Evolutionary conservation across 495 filamentous ascomycete genomes (phyloP).

Genomic region (Aspergillus nanangensis): DNA sequence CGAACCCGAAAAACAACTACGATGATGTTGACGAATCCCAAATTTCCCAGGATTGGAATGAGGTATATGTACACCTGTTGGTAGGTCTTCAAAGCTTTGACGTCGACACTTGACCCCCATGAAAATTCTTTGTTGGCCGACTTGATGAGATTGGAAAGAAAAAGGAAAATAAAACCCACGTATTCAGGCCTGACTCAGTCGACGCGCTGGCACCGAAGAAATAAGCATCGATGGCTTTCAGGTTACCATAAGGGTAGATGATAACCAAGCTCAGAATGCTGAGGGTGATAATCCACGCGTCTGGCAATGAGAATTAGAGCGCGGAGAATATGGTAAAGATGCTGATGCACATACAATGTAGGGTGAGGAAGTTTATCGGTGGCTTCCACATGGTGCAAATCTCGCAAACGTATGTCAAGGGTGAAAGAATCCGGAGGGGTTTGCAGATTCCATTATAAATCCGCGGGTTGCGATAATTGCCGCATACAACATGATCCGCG

Average conservation of each 20-base stretch:
- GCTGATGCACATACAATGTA: no score
- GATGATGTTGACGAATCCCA: slow-evolving; percentile 31
- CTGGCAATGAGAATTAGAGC: neutral
- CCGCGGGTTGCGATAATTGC: no score
- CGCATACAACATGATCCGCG: no score
- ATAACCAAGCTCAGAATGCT: neutral
- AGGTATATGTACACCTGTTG: slow-evolving; percentile 35
- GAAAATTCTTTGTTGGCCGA: neutral
- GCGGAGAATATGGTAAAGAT: no score
- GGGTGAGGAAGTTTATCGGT: no score
- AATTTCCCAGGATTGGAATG: slow-evolving; percentile 26
- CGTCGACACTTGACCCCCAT: slow-evolving; percentile 34
- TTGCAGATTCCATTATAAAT: no score
- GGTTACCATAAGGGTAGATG: slow-evolving; percentile 29
- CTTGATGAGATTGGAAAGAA: neutral
- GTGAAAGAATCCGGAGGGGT: no score
- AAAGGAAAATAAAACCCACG: slow-evolving; percentile 17
- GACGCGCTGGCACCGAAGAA: slow-evolving; percentile 41
- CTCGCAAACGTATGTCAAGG: no score
- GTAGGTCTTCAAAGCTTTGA: slow-evolving; percentile 31
- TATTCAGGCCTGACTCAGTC: slow-evolving; percentile 39
- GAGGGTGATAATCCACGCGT: neutral
- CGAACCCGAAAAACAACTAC: slow-evolving; percentile 28
- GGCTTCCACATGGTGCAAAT: no score
- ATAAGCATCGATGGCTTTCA: slow-evolving; percentile 35